Evolutionary conservation across 139 green algal genomes (phyloP), one percentile per base, ranked within the genome.

Genomic region (Pseudopediastrum boryanum): DNA sequence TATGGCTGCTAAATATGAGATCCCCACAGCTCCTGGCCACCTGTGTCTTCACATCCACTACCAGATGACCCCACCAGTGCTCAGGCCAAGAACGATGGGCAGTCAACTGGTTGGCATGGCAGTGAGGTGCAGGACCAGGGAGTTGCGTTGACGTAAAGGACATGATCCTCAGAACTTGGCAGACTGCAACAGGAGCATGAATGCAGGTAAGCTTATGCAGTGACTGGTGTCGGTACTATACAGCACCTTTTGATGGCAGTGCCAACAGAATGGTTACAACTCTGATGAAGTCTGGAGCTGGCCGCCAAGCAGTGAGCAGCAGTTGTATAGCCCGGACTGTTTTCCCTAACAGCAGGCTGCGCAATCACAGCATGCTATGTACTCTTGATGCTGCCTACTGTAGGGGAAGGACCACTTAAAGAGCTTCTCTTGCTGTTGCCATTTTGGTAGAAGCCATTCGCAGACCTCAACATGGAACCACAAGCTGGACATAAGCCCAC

Each of bases 1-100:
- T 94, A 82, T 96, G 91, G 0, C 82, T 92, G 19, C 86, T 94
- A 83, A 97, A 97, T 51, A 97, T 95, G 25, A 97, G 85, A 83
- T 97, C 93, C 9, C 93, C 93, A 75, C 93, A 97, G 39, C 91
- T 88, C 68, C 87, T 83, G 23, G 87, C 87, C 44, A 85, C 79
- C 80, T 93, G 87, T 4, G 77, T 75, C 7, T 66, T 73, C 2
- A 94, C 70, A 75, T 94, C 78, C 16, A 95, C 77, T 19, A 94
- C 72, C 6, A 95, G 38, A 42, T 95, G 88, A 5, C 82, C 84
- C 87, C 87, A 94, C 89, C 86, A 94, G 62, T 86, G 82, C 48
- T 80, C 19, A 4, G 87, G 52, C 66, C 51, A 86, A 2, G 65
- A 70, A 25, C 75, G 72, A 8, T 90, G 81, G n/a, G 89, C 88